These are phyloP conservation scores for Aspergillus jensenii DNA, from an alignment of 2,329 filamentous ascomycete species.

Conservation along the genomic window DNA sequence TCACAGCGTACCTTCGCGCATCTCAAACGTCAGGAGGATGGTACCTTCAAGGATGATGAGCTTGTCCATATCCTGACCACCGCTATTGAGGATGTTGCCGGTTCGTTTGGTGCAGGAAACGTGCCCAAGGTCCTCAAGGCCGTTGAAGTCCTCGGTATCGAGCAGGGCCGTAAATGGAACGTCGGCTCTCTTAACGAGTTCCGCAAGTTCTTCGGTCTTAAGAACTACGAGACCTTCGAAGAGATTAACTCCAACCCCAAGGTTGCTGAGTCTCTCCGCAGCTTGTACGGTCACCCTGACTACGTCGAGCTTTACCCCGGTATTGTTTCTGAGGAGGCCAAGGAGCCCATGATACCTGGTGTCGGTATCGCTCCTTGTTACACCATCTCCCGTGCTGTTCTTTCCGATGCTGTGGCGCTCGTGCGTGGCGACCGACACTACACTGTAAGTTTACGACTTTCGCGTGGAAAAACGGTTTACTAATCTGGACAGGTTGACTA, in stretches of 20 bases:
- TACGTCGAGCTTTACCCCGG: conserved; percentile 80
- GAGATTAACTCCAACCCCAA: conserved; percentile 78
- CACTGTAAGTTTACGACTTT: conserved; percentile 46
- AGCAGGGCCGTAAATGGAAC: conserved; percentile 75
- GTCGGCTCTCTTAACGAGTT: conserved; percentile 81
- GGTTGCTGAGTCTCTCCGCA: conserved; percentile 63
- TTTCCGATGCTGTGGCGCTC: conserved; percentile 76
- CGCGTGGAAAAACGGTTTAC: conserved; percentile 20
- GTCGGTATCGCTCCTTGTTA: conserved; percentile 74
- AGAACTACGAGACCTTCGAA: conserved; percentile 73
- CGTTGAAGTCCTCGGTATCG: conserved; percentile 77
- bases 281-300: conserved; percentile 70
- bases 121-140: conserved; percentile 72
- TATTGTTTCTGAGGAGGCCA: conserved; percentile 72
- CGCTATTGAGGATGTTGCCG: conserved; percentile 67
- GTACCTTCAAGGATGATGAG: conserved; percentile 72
- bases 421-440: conserved; percentile 78
- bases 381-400: conserved; percentile 72
- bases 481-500: conserved; percentile 57
- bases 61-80: conserved; percentile 68
- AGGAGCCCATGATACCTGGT: conserved; percentile 70
- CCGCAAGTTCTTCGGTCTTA: conserved; percentile 75
- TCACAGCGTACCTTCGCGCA: conserved; percentile 66
- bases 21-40: conserved; percentile 64
- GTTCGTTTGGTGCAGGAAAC: conserved; percentile 71